Conservation (phyloP, 202 grass and related monocot genomes). For the Elaeis oleifera region DNA sequence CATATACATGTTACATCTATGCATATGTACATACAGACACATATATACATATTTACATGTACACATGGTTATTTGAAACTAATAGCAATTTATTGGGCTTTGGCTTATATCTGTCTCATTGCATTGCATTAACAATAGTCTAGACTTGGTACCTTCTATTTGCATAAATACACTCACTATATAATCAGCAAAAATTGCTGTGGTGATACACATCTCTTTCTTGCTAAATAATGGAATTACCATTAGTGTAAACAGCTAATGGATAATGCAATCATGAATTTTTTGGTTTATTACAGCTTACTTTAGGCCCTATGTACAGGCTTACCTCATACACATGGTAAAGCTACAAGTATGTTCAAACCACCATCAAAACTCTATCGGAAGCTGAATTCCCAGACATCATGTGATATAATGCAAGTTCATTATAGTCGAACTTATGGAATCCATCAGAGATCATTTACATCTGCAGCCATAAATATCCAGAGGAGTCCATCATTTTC, state of each 20-base stretch:
- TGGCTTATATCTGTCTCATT: too few relatives aligned
- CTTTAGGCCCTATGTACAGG: conserved; percentile 12
- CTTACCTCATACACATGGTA: conserved; percentile 3
- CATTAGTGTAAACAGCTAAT: background rate
- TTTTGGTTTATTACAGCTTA: background rate
- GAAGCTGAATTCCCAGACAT: background rate
- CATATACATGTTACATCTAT: too few relatives aligned
- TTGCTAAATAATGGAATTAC: too few relatives aligned
- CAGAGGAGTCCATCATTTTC: conserved; percentile 76
- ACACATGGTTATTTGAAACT: too few relatives aligned
- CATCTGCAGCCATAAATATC: conserved; percentile 33
- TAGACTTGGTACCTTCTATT: too few relatives aligned
- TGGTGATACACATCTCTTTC: too few relatives aligned
- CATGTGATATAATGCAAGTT: conserved; percentile 11
- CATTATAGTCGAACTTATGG: conserved; percentile 9
- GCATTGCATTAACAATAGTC: too few relatives aligned
- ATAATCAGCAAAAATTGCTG: too few relatives aligned
- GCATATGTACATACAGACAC: too few relatives aligned
- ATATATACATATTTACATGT: too few relatives aligned
- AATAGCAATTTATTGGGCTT: too few relatives aligned
- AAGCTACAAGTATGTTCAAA: conserved; percentile 9
- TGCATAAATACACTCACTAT: too few relatives aligned
- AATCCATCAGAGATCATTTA: conserved; percentile 36
- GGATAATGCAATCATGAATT: background rate
- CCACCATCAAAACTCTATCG: conserved; percentile 27